Percentiles rank a stretch among this genome's conserved stretches.
Conservation (phyloP, 495 filamentous ascomycete genomes). For the Penicillium crystallinum region DNA sequence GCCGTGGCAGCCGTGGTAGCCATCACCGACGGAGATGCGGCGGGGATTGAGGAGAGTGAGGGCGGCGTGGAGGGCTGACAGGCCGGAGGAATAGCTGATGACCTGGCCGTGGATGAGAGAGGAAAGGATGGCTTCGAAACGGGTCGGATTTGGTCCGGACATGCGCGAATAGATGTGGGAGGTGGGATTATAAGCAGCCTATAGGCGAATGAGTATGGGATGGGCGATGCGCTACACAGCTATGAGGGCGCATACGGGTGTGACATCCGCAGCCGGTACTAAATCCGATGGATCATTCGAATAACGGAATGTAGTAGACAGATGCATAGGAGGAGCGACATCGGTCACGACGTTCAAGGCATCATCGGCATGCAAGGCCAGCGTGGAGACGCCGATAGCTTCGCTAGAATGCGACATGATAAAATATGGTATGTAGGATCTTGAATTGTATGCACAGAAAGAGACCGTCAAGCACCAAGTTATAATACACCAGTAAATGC, state of each 20-base stretch:
- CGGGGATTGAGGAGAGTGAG: slow-evolving; percentile 72
- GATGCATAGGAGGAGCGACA: slow-evolving; percentile 80
- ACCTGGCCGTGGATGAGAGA: slow-evolving; percentile 62
- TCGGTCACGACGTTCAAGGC: slow-evolving; percentile 62
- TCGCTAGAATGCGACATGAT: slow-evolving; percentile 29
- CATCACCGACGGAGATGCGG: slow-evolving; percentile 69
- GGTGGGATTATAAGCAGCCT: slow-evolving; percentile 23
- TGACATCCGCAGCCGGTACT: slow-evolving; percentile 35
- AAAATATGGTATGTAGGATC: slow-evolving; percentile 14
- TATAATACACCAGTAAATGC: slow-evolving; percentile 22
- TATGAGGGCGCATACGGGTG: slow-evolving; percentile 19
- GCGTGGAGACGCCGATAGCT: slow-evolving; percentile 49
- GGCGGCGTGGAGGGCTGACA: slow-evolving; percentile 80
- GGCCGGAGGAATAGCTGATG: slow-evolving; percentile 76
- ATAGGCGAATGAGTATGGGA: not conserved
- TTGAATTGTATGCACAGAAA: slow-evolving; percentile 26
- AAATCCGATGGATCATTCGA: slow-evolving; percentile 59
- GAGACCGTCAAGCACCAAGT: not conserved
- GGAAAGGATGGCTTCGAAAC: slow-evolving; percentile 78
- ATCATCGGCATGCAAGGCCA: slow-evolving; percentile 85
- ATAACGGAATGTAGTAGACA: slow-evolving; percentile 87
- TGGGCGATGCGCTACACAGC: not conserved
- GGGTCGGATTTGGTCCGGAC: slow-evolving; percentile 66
- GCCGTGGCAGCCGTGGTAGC: slow-evolving; percentile 92
- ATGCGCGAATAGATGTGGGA: slow-evolving; percentile 71